Evolutionary conservation across 176 grass and related monocot genomes (phyloP), one percentile per base, ranked within the genome.

Genomic region (maize (Zea mays)): DNA sequence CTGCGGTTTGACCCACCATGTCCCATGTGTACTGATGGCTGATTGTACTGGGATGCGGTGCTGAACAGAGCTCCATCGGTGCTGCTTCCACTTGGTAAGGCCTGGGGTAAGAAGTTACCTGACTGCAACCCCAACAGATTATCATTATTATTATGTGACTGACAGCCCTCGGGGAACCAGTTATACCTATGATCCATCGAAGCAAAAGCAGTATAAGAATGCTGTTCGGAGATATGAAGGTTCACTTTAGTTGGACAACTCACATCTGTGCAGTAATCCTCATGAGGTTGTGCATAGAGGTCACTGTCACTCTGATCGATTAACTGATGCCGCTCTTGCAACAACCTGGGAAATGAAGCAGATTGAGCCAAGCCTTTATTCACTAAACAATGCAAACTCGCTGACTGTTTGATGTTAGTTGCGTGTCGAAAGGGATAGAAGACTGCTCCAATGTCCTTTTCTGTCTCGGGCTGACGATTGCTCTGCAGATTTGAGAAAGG

Each of bases 11-110:
- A 54, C 16, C 17, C 68, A 68, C 48, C 54, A 59, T 49, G 80
- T 74, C 79, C 54, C 68, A 83, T 62, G 42, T 79, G 62, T 49
- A 64, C 62, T 4, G 81, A 73, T 36, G 82, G 62, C 55, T 48
- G 78, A 36, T 73, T 91, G 66, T 77, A 87, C 34, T 66, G 79
- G 10, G 77, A 84, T 46, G 87, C 67, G 65, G 83, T 77, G 43
- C 73, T 82, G 27, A 84, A 85, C 49, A 91, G 82, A 65, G 85
- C 82, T 55, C 89, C 89, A 75, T 87, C 67, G 16, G 77, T 47
- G 75, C 46, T 85, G 41, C 75, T 59, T 63, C 79, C 79, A 45
- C 62, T 82, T 27, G 62, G 79, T 43, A 90, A 65, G 50, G 76
- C 45, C 35, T 83, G 84, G 15, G 48, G 61, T 43, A 66, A 47